These are phyloP conservation scores for Suhomyces emberorum DNA, from an alignment of 805 yeast genomes.

Conservation along the genomic window DNA sequence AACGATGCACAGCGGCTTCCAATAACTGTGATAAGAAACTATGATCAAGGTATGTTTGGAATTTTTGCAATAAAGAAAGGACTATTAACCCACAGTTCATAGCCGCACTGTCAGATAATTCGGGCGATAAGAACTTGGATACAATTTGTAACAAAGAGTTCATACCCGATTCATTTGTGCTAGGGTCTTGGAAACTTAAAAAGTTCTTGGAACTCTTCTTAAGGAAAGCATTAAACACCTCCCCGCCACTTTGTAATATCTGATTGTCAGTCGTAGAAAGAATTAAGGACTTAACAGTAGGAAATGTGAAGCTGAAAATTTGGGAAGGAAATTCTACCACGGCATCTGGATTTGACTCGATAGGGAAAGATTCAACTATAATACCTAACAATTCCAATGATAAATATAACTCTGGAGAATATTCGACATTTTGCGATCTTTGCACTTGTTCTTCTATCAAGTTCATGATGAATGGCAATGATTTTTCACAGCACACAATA, in stretches of 20 bases:
- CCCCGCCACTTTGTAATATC: constrained; percentile 73
- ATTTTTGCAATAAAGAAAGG: constrained; percentile 54
- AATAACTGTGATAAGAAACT: constrained; percentile 56
- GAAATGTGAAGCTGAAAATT: constrained; percentile 43
- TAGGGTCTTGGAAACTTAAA: constrained; percentile 27
- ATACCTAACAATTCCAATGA: constrained; percentile 54
- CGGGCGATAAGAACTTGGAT: constrained; percentile 67
- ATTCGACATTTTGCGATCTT: constrained; percentile 34
- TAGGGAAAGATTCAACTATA: constrained; percentile 47
- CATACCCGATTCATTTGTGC: constrained; percentile 43
- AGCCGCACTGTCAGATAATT: constrained; percentile 76
- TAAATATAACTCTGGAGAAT: constrained; percentile 57
- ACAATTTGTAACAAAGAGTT: constrained; percentile 60
- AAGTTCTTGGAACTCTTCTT: constrained; percentile 36
- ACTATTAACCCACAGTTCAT: constrained; percentile 70
- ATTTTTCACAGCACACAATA: constrained; percentile 44
- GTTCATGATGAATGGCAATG: constrained; percentile 49
- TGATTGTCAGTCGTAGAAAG: constrained; percentile 64
- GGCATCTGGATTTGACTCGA: constrained; percentile 6
- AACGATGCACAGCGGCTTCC: constrained; percentile 66
- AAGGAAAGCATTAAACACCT: constrained; percentile 62
- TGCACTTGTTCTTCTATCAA: constrained; percentile 29
- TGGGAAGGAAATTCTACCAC: constrained; percentile 28
- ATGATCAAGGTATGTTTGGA: constrained; percentile 33
- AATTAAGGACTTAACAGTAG: constrained; percentile 39